A percentile compares a stretch with the other conserved stretches of the same genome.
Conservation (phyloP, 116 monocot species). For the Thalassia testudinum region DNA sequence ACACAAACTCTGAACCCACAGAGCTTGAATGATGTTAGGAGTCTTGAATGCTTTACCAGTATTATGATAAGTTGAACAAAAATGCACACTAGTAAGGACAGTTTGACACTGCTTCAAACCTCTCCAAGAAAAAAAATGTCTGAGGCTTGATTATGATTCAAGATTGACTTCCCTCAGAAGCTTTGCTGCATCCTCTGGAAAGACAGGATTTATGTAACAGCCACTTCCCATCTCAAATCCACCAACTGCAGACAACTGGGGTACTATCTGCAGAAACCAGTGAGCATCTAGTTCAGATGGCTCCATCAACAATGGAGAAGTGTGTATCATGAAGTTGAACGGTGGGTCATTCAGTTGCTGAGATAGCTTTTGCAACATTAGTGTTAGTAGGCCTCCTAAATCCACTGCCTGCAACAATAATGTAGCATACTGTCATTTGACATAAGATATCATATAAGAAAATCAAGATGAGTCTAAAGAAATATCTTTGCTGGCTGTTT, state of each 20-base stretch:
- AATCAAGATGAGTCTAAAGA: too few species aligned
- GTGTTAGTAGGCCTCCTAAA: conserved; percentile 52
- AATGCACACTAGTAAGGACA: too few species aligned
- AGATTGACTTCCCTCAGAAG: conserved; percentile 46
- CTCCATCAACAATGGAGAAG: conserved; percentile 45
- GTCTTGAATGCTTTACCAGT: too few species aligned
- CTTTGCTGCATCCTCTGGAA: conserved; percentile 84
- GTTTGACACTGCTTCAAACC: too few species aligned
- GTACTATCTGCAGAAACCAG: conserved; percentile 94
- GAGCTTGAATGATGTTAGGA: too few species aligned
- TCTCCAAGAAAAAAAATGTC: too few species aligned
- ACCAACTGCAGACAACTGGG: conserved; percentile 40
- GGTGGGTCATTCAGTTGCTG: conserved; percentile 79
- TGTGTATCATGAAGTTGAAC: conserved; percentile 74
- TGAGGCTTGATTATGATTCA: background rate
- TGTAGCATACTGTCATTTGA: background rate
- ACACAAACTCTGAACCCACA: too few species aligned
- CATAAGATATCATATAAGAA: too few species aligned
- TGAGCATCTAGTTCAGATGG: conserved; percentile 31
- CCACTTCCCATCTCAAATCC: conserved; percentile 93
- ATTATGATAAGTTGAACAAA: too few species aligned
- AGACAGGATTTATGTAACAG: conserved; percentile 81
- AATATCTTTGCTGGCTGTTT: too few species aligned
- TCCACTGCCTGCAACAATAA: conserved; percentile 53
- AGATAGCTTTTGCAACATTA: conserved; percentile 57